Conservation (phyloP, 306 rosid genomes). For the Prunus armeniaca region DNA sequence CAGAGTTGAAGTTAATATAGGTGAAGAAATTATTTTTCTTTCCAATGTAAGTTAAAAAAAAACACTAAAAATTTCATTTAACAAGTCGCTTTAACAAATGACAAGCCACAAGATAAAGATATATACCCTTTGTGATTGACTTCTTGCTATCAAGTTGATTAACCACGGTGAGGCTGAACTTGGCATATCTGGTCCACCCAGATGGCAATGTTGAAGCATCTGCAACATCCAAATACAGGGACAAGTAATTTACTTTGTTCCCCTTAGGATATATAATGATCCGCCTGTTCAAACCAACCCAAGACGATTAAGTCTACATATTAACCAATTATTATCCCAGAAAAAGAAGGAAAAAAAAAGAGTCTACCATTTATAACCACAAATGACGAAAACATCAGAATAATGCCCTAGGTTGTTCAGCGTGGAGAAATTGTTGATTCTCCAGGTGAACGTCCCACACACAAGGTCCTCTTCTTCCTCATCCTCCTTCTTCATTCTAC, state of each 20-base stretch:
- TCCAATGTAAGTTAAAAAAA: too few relatives aligned
- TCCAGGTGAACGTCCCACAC: background rate
- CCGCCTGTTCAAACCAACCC: background rate
- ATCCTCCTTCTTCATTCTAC: background rate
- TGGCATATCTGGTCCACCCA: conserved; percentile 1
- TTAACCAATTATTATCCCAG: background rate
- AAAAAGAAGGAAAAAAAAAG: too few relatives aligned
- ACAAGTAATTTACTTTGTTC: background rate
- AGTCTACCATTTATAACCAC: background rate
- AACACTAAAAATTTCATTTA: too few relatives aligned
- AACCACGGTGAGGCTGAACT: background rate
- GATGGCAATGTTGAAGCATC: background rate
- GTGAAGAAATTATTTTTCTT: too few relatives aligned
- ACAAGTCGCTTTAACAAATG: too few relatives aligned
- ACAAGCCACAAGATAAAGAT: too few relatives aligned
- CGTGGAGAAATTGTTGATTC: background rate
- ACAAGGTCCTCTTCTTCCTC: background rate
- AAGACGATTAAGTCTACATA: too few relatives aligned
- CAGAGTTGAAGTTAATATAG: too few relatives aligned
- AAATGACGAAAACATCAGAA: background rate
- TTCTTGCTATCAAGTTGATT: background rate
- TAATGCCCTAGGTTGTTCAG: background rate
- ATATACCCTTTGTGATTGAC: background rate
- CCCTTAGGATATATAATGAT: background rate
- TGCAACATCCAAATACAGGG: background rate